These are phyloP conservation scores for Nepenthes alata DNA, from an alignment of 179 eudicot species.

Conservation along the genomic window DNA sequence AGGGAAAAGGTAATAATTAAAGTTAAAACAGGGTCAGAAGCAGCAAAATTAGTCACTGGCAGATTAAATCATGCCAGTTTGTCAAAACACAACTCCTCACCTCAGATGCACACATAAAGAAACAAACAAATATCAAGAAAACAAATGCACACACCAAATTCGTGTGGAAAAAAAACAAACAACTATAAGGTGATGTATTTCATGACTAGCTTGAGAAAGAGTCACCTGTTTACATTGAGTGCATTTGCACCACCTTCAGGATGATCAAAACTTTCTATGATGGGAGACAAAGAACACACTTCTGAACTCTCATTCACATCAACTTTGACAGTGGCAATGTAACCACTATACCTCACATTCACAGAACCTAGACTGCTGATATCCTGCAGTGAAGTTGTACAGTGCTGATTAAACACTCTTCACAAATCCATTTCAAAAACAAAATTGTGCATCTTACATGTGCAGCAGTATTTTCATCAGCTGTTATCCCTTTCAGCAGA, in stretches of 20 bases:
- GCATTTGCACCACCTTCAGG: constrained; percentile 98
- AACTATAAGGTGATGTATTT: too few relatives aligned
- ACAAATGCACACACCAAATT: background rate
- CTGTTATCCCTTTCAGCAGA: constrained; percentile 90
- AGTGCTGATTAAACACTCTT: background rate
- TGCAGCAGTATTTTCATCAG: constrained; percentile 99
- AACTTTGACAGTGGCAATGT: constrained; percentile 71
- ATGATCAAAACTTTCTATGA: constrained; percentile 62
- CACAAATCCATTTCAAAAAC: background rate
- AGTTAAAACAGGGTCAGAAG: background rate
- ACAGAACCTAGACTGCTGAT: constrained; percentile 76
- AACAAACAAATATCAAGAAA: background rate
- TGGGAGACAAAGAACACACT: constrained; percentile 25
- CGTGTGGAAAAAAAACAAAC: too few relatives aligned
- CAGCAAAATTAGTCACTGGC: too few relatives aligned
- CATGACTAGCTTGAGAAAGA: constrained; percentile 5
- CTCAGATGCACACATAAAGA: background rate
- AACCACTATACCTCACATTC: constrained; percentile 80
- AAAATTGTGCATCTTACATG: constrained; percentile 57
- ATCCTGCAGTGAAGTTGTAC: constrained; percentile 43
- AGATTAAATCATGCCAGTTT: too few relatives aligned
- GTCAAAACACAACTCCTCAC: too few relatives aligned
- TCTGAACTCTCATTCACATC: constrained; percentile 37
- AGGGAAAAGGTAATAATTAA: constrained; percentile 6
- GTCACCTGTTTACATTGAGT: constrained; percentile 91